These are phyloP conservation scores for Candida endomychidarum DNA, from an alignment of 805 yeast species.

Conservation along the genomic window DNA sequence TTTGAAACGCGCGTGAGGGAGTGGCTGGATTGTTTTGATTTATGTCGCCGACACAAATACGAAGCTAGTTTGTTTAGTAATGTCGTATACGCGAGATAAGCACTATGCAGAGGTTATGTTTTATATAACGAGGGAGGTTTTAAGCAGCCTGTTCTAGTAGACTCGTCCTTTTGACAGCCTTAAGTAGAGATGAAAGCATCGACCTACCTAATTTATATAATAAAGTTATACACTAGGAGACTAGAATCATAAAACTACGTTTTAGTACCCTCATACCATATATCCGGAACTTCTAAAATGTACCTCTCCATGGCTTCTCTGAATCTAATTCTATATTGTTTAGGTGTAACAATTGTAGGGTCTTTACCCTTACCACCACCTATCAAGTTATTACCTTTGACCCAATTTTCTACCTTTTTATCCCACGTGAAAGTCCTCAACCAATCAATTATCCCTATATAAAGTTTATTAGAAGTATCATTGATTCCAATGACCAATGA, in stretches of 20 bases:
- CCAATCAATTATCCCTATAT: slow-evolving; percentile 94
- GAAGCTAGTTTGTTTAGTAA: background rate
- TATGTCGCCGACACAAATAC: slow-evolving; percentile 3
- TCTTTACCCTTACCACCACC: slow-evolving; percentile 87
- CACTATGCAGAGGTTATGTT: no score
- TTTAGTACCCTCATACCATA: slow-evolving; percentile 43
- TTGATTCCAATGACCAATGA: slow-evolving; percentile 94
- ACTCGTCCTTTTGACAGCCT: no score
- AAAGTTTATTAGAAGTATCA: slow-evolving; percentile 56
- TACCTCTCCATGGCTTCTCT: slow-evolving; percentile 98
- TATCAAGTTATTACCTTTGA: slow-evolving; percentile 82
- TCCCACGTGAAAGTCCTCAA: slow-evolving; percentile 98
- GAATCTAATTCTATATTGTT: slow-evolving; percentile 90
- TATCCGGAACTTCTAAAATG: slow-evolving; percentile 89
- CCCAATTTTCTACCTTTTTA: slow-evolving; percentile 97
- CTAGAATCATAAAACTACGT: background rate
- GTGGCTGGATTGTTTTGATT: slow-evolving; percentile 7
- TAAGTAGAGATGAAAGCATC: no score
- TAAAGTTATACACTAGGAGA: no score
- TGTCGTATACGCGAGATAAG: no score
- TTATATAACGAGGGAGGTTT: no score
- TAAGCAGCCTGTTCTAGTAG: no score
- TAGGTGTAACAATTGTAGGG: slow-evolving; percentile 96
- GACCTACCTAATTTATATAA: no score
- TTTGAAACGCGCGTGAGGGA: background rate